Evolutionary conservation across 2,329 filamentous ascomycete species (phyloP), one percentile per base, ranked within the genome.

Genomic region (Cercospora zeina): DNA sequence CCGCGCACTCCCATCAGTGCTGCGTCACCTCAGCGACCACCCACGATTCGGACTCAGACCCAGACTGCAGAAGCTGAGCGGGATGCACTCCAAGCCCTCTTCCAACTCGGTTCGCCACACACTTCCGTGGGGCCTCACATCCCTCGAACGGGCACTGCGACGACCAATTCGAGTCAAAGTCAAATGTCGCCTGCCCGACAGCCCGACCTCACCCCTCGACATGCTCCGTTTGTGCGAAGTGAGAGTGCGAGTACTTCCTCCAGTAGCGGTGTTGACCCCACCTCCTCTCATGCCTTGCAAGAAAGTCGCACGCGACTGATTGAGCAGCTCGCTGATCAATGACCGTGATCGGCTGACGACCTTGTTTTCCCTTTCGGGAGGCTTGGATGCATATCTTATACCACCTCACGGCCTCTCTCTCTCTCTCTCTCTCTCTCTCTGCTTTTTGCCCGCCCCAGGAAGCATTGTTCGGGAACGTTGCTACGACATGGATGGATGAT

Each of bases 81-180:
- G 71, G 90, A 93, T 70, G 90, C 90, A 5, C 86, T 93, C 51
- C 90, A 93, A 72, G 89, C 89, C 0, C 77, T 95, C 24, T 79
- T 93, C 27, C 92, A 93, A 71, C 89, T 95, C 86, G 91, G 89
- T 70, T 73, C 70, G 45, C 72, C 72, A 24, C 70, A 71, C 45
- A 66, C 64, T n/a, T 69, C 68, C 1, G 45, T 59, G 10, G 56
- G 56, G 2, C 56, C 56, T 1, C 69, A 71, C 42, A 90, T 67
- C 19, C 56, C 65, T n/a, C 64, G 63, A 36, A 68, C 60, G 14
- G 56, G 47, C 58, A 64, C 66, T 13, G 56, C 63, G 51, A 62
- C 53, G 27, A 51, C 65, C 37, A 58, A 50, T 16, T 63, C 61
- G n/a, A 59, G 56, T 14, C 62, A 61, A 54, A 58, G 62, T 1